phyloP scores from a whole-genome alignment of 768 basidiomycete species.

The Rhodosporidiobolus odoratus region DNA sequence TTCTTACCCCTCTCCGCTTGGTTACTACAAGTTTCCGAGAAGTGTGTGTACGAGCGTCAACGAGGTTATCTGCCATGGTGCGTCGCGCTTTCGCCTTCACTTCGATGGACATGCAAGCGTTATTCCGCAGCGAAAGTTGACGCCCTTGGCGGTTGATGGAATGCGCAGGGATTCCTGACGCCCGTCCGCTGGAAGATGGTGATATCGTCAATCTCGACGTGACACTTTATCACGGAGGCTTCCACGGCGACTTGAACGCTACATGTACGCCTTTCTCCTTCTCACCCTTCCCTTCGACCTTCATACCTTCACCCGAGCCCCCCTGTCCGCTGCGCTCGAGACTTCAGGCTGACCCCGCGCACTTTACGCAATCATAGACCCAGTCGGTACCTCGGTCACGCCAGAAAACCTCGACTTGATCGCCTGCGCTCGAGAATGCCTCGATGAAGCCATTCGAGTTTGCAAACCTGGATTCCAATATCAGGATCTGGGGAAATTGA shows the following conservation, averaged over 20 bases:
- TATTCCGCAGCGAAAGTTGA: no score
- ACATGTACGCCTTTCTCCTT: constrained; percentile 41
- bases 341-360: no score
- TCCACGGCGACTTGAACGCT: constrained; percentile 65
- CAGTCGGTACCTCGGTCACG: constrained; percentile 50
- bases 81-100: no score
- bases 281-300: no score
- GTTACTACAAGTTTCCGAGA: constrained; percentile 87
- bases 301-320: constrained; percentile 48
- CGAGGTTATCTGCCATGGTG: constrained; percentile 57
- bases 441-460: constrained; percentile 82
- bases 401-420: constrained; percentile 78
- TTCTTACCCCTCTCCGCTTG: constrained; percentile 88
- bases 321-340: no score
- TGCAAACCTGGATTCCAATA: constrained; percentile 92
- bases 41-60: constrained; percentile 78
- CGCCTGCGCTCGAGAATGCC: constrained; percentile 68
- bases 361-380: no score
- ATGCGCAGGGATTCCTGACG: constrained; percentile 41
- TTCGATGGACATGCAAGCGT: no score
- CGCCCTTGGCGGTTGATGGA: no score
- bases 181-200: constrained; percentile 70
- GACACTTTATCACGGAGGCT: constrained; percentile 72
- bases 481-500: constrained; percentile 77
- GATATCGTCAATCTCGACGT: constrained; percentile 96